Evolutionary conservation across 306 rosid species (phyloP), one percentile per base, ranked within the genome.

Genomic region (Prosopis cineraria): DNA sequence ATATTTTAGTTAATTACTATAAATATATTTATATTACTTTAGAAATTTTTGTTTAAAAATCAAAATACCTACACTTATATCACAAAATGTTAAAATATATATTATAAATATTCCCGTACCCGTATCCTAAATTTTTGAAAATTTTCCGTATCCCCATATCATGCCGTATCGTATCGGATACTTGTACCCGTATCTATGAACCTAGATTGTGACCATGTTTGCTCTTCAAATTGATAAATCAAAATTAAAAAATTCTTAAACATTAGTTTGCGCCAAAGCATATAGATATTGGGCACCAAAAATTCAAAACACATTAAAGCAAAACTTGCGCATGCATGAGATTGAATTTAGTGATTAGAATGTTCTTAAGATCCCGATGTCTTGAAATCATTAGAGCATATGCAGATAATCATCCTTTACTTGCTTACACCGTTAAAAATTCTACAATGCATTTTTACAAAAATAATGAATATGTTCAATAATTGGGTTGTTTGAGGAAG

Each of bases 331-430:
- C 37, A 39, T 60, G 63, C 10, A 39, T 13, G 39, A 53, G 41
- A 77, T 3, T 20, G 27, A 52, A 31, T 71, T 13, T 19, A 80
- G 48, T 25, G 30, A 55, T 74, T 14, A 34, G 5, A 25, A 58
- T 2, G 40, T 56, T 70, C 39, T 16, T 68, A 25, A 17, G 43
- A 30, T 66, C 36, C 43, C 41, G 39, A 22, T n/a, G 34, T 70
- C 63, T 34, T 36, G 52, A 79, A 34, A 75, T 70, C 14, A 22
- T 70, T n/a, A 55, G 34, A 80, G 22, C 65, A 72, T 67, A 73
- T 37, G 56, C 76, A 22, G 34, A 73, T 24, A 53, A 52, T 63
- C 29, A 39, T 22, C 48, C 12, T 19, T 50, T 27, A 40, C 68
- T 70, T 48, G 11, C 13, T 27, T 27, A 13, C 40, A 27, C 27